These are phyloP conservation scores for Cladosporium sphaerospermum DNA, from an alignment of 2,329 filamentous ascomycete species.

Conservation along the genomic window DNA sequence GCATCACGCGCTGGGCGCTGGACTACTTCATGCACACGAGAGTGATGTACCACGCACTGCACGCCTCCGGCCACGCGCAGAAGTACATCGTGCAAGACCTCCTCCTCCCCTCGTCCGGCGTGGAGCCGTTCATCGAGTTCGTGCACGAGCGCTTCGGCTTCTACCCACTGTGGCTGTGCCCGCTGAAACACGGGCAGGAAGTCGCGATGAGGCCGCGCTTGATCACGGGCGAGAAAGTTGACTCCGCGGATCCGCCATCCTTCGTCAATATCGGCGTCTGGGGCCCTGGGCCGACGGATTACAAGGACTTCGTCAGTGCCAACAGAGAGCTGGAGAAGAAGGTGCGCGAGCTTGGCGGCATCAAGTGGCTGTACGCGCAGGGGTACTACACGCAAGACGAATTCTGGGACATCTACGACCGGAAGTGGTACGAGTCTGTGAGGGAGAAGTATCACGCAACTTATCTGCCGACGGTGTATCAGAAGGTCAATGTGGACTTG, in stretches of 20 bases:
- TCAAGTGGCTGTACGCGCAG: slow-evolving; percentile 66
- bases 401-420: slow-evolving; percentile 62
- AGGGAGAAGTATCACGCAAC: slow-evolving; percentile 53
- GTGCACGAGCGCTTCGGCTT: slow-evolving; percentile 43
- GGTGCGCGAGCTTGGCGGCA: slow-evolving; percentile 54
- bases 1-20: slow-evolving; percentile 51
- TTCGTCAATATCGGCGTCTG: slow-evolving; percentile 59
- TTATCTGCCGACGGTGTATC: slow-evolving; percentile 58
- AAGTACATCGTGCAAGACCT: slow-evolving; percentile 59
- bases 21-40: slow-evolving; percentile 58
- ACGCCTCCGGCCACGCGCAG: slow-evolving; percentile 50
- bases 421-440: slow-evolving; percentile 52
- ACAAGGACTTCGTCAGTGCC: slow-evolving; percentile 43
- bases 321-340: slow-evolving; percentile 58
- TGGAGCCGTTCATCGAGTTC: slow-evolving; percentile 49
- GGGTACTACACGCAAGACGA: slow-evolving; percentile 62
- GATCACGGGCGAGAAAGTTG: slow-evolving; percentile 6
- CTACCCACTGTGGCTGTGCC: slow-evolving; percentile 57
- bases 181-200: slow-evolving; percentile 30
- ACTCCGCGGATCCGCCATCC: slow-evolving; percentile 18
- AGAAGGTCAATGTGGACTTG: slow-evolving; percentile 55
- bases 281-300: slow-evolving; percentile 53
- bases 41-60: slow-evolving; percentile 57
- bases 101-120: slow-evolving; percentile 49
- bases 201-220: slow-evolving; percentile 18